Conservation (phyloP, 2,329 filamentous ascomycete genomes). For the Trichoderma semiorbis region DNA sequence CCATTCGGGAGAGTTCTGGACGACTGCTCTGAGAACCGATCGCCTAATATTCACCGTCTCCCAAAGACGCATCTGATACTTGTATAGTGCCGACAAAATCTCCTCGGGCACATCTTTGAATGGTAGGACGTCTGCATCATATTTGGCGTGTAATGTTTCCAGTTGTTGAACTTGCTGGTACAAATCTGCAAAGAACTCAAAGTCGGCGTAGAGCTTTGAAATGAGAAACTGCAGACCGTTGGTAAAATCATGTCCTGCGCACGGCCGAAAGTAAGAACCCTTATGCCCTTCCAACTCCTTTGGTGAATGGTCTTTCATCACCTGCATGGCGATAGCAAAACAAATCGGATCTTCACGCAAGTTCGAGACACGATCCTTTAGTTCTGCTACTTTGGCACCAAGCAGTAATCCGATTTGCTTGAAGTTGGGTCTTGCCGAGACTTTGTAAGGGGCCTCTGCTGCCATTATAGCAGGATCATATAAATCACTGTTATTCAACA, state of each 20-base stretch:
- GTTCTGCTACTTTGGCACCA: constrained; percentile 37
- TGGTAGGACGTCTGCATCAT: constrained; percentile 31
- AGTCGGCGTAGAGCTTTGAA: constrained; percentile 30
- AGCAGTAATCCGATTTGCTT: constrained; percentile 42
- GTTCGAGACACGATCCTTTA: constrained; percentile 52
- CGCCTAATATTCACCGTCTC: constrained; percentile 26
- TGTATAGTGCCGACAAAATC: constrained; percentile 38
- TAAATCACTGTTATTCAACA: constrained; percentile 29
- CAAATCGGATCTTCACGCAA: constrained; percentile 58
- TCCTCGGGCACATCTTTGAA: constrained; percentile 29
- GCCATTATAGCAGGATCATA: constrained; percentile 41
- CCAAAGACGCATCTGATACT: constrained; percentile 34
- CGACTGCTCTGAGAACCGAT: constrained; percentile 34
- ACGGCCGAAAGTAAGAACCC: background rate
- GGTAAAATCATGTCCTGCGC: constrained; percentile 29
- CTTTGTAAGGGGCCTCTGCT: constrained; percentile 50
- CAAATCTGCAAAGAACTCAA: constrained; percentile 41
- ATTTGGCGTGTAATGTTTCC: constrained; percentile 31
- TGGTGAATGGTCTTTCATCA: constrained; percentile 44
- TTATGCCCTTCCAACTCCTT: background rate
- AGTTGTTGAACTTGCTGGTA: constrained; percentile 30
- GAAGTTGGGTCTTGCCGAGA: constrained; percentile 47
- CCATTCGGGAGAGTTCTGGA: constrained; percentile 26
- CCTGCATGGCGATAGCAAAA: constrained; percentile 44
- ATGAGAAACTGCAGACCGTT: constrained; percentile 25